Base-by-base conservation (phyloP, 2,329 filamentous ascomycete species). In the Pseudonectria foliicola region DNA sequence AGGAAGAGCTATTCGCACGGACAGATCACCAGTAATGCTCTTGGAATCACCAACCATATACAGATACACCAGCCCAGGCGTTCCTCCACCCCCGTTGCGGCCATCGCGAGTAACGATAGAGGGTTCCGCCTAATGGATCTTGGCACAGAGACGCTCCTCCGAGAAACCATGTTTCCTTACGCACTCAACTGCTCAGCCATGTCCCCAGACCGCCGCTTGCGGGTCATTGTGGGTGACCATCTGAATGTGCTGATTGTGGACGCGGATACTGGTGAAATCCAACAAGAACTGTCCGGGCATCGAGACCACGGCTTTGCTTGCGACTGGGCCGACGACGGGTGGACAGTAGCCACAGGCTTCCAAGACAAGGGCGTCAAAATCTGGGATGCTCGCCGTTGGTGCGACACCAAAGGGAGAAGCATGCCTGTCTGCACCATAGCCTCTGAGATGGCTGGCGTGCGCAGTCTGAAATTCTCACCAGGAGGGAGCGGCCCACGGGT, bases 251-350 rank as follows among this genome's bases (percentile, higher is more conserved):
- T 81, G 32, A 82, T 90, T 50, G 73, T 76, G 11, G 74, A 85
- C 42, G 77, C 83, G 10, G 82, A 85, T 36, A 77, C 72, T 10
- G 78, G 82, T 11, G 62, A 70, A 39, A 66, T 64, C 36, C 68
- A 73, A 43, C 68, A 80, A 45, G 60, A 63, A 16, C 70, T 89
- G 2, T 58, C 64, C 4, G 79, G 80, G 3, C 82, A 87, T 51
- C 67, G 66, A 11, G 83, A 88, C 51, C 83, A 72, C 46, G 82
- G 78, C 2, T 90, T 89, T 50, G 77, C 84, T 2, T 87, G 82
- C 50, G 84, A 82, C 45, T 90, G 85, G 85, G 80, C 83, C 13
- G 77, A 82, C 34, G 80, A 89, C 53, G 84, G 83, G 23, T 78
- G 79, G 63, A 81, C 79, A 10, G 71, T 89, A 13, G 85, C 85